phyloP scores from a whole-genome alignment of 257 asterid genomes.

The Striga asiatica region DNA sequence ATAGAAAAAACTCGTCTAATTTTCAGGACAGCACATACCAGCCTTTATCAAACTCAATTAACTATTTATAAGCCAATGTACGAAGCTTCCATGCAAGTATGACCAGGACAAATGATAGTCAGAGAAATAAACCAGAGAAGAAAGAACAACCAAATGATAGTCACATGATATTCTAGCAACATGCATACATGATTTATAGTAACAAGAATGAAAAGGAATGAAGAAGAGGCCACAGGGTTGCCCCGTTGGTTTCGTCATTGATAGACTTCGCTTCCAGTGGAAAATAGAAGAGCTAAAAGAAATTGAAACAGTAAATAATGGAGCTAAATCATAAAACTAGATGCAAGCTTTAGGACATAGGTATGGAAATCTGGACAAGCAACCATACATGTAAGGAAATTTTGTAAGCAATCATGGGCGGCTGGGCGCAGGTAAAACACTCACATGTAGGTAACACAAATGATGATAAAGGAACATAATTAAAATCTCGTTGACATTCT shows the following conservation, averaged over 20 bases:
- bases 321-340: too few species aligned
- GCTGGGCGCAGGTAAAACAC: constrained; percentile 27
- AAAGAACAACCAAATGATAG: background rate
- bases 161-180: background rate
- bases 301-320: too few species aligned
- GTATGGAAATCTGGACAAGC: background rate
- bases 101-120: background rate
- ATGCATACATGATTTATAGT: background rate
- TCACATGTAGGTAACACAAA: constrained; percentile 62
- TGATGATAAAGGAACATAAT: constrained; percentile 53
- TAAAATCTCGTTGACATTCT: constrained; percentile 58
- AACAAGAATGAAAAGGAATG: background rate
- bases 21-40: constrained; percentile 11
- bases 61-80: constrained; percentile 82
- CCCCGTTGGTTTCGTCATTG: background rate
- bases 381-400: background rate
- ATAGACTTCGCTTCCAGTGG: background rate
- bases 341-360: too few species aligned
- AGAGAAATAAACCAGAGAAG: constrained; percentile 3
- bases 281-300: too few species aligned
- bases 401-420: too few species aligned
- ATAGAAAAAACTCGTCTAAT: background rate
- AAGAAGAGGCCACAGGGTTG: background rate
- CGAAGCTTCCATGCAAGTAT: constrained; percentile 72
- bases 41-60: constrained; percentile 60